These are phyloP conservation scores for Chimonanthus salicifolius DNA, from an alignment of 164 flowering plant genomes.

Conservation along the genomic window DNA sequence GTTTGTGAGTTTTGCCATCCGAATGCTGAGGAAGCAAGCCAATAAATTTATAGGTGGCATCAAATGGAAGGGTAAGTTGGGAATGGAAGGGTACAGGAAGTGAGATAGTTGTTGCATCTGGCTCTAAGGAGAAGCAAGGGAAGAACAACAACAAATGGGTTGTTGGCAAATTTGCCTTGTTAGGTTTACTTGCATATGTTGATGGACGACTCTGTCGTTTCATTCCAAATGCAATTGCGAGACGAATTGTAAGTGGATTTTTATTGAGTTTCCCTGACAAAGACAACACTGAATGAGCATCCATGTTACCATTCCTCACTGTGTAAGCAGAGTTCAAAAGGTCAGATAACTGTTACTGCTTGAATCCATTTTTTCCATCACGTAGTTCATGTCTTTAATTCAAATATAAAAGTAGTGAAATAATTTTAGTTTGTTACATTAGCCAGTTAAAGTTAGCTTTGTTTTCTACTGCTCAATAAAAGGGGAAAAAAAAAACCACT, in stretches of 20 bases:
- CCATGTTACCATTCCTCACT: neutral
- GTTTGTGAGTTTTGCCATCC: conserved; percentile 73
- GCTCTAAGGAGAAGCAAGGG: conserved; percentile 15
- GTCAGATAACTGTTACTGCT: neutral
- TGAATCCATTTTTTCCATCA: neutral
- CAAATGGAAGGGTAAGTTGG: no score
- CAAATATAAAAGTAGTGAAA: no score
- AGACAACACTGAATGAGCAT: conserved; percentile 23
- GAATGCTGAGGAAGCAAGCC: conserved; percentile 60
- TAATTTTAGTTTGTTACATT: no score
- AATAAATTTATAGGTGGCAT: no score
- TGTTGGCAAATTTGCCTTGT: conserved; percentile 52
- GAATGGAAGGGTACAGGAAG: conserved; percentile 12
- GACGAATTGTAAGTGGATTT: conserved; percentile 91
- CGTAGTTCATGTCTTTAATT: no score
- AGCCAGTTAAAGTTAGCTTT: no score
- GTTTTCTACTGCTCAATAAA: no score
- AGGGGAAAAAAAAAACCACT: no score
- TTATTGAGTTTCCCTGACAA: conserved; percentile 80
- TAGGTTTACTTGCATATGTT: conserved; percentile 74
- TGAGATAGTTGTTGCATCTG: conserved; percentile 24
- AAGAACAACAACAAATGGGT: conserved; percentile 39
- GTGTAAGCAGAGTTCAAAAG: neutral
- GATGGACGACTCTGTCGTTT: conserved; percentile 89
- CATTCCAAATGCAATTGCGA: conserved; percentile 66